These are phyloP conservation scores for Lactifluus pinguis DNA, from an alignment of 768 basidiomycete genomes.

Conservation along the genomic window DNA sequence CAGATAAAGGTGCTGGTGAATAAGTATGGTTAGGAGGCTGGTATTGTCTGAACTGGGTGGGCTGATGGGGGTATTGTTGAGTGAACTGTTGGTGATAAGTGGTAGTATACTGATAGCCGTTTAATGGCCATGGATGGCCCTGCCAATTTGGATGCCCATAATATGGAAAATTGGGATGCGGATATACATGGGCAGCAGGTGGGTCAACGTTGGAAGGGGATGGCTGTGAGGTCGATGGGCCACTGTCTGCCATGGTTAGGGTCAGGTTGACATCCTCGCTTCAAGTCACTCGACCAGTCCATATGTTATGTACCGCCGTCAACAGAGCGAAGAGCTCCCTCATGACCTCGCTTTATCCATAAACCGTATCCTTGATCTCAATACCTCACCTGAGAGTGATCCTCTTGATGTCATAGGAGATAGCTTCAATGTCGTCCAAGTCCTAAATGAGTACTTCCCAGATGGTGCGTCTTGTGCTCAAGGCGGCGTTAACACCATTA, in stretches of 20 bases:
- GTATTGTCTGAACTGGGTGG: constrained; percentile 14
- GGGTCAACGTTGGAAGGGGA: constrained; percentile 2
- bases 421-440: constrained; percentile 46
- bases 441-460: constrained; percentile 65
- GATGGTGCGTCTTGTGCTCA: constrained; percentile 44
- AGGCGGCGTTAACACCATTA: not conserved
- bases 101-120: constrained; percentile 17
- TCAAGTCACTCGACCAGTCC: no score
- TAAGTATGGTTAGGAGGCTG: not conserved
- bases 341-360: constrained; percentile 62
- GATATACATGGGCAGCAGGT: constrained; percentile 9
- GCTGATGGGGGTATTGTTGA: not conserved
- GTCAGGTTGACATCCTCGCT: not conserved
- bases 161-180: constrained; percentile 18
- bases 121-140: constrained; percentile 17
- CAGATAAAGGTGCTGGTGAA: not conserved
- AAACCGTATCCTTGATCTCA: constrained; percentile 56
- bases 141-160: constrained; percentile 22
- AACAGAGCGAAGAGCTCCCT: constrained; percentile 42
- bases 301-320: constrained; percentile 11
- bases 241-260: constrained; percentile 14
- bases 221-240: constrained; percentile 13
- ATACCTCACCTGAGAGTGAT: constrained; percentile 37
- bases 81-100: constrained; percentile 17
- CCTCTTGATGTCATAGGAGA: constrained; percentile 50